Conservation (phyloP, 345 rosid genomes). For the Pseudoturritis turrita region DNA sequence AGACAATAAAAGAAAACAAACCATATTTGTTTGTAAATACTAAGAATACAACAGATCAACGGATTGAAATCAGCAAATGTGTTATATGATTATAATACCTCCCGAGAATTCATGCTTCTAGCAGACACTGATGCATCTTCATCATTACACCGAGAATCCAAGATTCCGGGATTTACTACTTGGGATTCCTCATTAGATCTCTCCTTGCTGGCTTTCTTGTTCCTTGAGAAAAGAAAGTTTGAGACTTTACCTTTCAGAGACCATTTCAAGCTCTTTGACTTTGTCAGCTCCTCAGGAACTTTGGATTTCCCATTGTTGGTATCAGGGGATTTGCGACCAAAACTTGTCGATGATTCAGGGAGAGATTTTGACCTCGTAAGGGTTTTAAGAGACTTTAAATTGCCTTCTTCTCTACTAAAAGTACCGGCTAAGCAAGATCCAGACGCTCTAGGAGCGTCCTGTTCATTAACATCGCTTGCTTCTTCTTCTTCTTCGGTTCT, state of each 20-base stretch:
- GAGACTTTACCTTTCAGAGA: slow-evolving; percentile 58
- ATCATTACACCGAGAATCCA: slow-evolving; percentile 23
- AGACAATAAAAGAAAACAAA: neutral
- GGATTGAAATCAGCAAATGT: neutral
- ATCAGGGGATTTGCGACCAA: slow-evolving; percentile 37
- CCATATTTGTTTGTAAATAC: neutral
- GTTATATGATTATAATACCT: slow-evolving; percentile 11
- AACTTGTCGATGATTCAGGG: slow-evolving; percentile 55
- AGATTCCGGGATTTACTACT: slow-evolving; percentile 19
- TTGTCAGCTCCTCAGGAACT: slow-evolving; percentile 37
- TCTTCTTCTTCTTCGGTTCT: slow-evolving; percentile 34
- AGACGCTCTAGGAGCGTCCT: slow-evolving; percentile 38
- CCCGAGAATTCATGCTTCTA: slow-evolving; percentile 11
- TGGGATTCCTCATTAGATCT: slow-evolving; percentile 30
- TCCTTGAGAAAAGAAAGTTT: slow-evolving; percentile 55
- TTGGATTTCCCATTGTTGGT: slow-evolving; percentile 37
- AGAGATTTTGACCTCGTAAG: slow-evolving; percentile 75
- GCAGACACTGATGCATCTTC: slow-evolving; percentile 18
- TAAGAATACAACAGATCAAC: neutral
- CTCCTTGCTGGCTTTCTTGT: slow-evolving; percentile 43
- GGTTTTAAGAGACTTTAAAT: slow-evolving; percentile 39
- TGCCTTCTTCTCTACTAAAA: slow-evolving; percentile 42
- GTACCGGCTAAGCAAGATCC: slow-evolving; percentile 41
- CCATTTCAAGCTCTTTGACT: slow-evolving; percentile 49
- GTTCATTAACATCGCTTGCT: slow-evolving; percentile 38